Evolutionary conservation across 768 basidiomycete genomes (phyloP), one percentile per base, ranked within the genome.

Genomic region (Hysterangium stoloniferum): DNA sequence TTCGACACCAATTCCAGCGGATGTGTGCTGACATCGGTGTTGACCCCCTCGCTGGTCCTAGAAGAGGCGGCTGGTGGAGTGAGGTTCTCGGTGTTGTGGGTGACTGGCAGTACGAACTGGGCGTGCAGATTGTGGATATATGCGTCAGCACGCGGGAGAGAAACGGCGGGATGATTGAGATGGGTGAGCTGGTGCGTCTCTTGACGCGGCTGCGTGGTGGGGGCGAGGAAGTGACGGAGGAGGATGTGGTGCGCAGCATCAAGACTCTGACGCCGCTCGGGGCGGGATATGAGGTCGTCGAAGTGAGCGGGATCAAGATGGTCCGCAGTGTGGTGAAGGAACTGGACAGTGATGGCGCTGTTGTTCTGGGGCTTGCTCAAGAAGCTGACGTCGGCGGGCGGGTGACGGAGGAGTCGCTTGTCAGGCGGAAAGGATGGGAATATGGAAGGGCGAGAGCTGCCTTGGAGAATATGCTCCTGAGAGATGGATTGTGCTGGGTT

Each of bases 1-100:
- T 99, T 64, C 77, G 96, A 4, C 86, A 85, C 72, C 85, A 81
- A 17, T 98, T 98, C 67, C 89, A 93, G 57, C 85, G 89, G 52
- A 96, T 99, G 91, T 99, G 96, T 63, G 78, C 86, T 2, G 82
- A 85, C 13, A 88, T 99, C 50, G 92, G 92, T 28, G 91, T 99
- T 20, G 96, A 98, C 64, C 94, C 95, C 1, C 78, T 97, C 19
- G 85, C 88, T 1, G 91, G 90, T 0, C 86, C 88, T 1, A 71
- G 84, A 35, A 81, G 81, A 59, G 88, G 87, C 32, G 90, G 91
- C 2, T 88, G 89, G 80, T 96, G 92, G 90, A 83, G 85, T 2
- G 92, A 94, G 62, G 70, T 92, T 60, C 76, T 93, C 31, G 84
- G 84, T 6, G 45, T 71, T 4, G 67, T 96, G 48, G 83, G 90